These are phyloP conservation scores for Saccharomycopsis sp. DNA, from an alignment of 805 yeast species.

Conservation along the genomic window DNA sequence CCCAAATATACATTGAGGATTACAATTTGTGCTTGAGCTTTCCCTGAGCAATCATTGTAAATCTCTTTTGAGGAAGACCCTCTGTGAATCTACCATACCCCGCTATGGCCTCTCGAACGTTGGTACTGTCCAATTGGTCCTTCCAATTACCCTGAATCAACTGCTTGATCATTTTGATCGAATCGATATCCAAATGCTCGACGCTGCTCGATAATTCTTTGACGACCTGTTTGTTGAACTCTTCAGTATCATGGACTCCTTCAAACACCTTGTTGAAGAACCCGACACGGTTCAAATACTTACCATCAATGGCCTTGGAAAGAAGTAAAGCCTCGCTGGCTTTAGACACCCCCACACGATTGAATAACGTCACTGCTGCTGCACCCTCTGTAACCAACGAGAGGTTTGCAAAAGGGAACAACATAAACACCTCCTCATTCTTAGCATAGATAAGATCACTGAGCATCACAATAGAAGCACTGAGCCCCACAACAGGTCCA, in stretches of 20 bases:
- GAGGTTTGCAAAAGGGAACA: conserved; percentile 72
- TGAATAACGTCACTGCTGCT: conserved; percentile 59
- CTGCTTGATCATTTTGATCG: conserved; percentile 40
- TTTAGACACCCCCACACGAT: conserved; percentile 62
- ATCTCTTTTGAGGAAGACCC: conserved; percentile 4
- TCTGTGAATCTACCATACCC: not conserved
- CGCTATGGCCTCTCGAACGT: conserved; percentile 2
- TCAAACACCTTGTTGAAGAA: conserved; percentile 53
- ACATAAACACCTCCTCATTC: conserved; percentile 49
- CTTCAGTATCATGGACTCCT: conserved; percentile 26
- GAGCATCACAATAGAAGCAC: conserved; percentile 62
- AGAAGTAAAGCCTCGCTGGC: conserved; percentile 68
- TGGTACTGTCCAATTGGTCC: not conserved
- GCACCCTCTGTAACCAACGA: conserved; percentile 83
- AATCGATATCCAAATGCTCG: conserved; percentile 38
- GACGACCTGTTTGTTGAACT: conserved; percentile 37
- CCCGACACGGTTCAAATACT: conserved; percentile 48
- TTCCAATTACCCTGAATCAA: conserved; percentile 31
- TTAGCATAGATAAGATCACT: conserved; percentile 70
- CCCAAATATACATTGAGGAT: no score
- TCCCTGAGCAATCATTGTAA: conserved; percentile 1
- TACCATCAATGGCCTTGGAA: conserved; percentile 55
- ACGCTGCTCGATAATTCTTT: conserved; percentile 32
- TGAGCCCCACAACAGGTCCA: conserved; percentile 80
- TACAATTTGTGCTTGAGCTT: conserved; percentile 7